Conservation (phyloP, 75 land plant species). For the Ceratopteris richardii region DNA sequence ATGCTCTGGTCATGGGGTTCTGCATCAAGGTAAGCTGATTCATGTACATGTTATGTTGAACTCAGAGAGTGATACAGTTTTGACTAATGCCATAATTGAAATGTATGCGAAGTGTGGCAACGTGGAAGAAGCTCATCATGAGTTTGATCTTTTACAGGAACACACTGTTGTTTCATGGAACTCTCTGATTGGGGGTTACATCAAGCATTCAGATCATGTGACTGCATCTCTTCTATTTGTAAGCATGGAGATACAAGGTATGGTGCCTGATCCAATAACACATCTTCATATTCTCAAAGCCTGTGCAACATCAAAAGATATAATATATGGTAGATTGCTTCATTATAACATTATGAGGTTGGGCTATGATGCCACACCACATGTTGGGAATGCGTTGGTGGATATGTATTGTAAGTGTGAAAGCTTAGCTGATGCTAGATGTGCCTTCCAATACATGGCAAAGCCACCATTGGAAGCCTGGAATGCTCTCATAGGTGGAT, state of each 20-base stretch:
- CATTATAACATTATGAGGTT: constrained; percentile 24
- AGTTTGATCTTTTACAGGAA: constrained; percentile 10
- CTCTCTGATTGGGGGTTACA: constrained; percentile 27
- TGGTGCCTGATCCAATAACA: constrained; percentile 21
- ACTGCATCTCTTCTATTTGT: constrained; percentile 11
- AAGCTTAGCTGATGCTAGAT: neutral
- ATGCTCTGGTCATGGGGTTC: constrained; percentile 17
- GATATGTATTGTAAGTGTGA: constrained; percentile 10
- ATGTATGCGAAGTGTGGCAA: constrained; percentile 17
- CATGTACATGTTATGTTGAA: constrained; percentile 27
- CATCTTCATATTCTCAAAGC: constrained; percentile 26
- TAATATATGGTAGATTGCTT: constrained; percentile 15
- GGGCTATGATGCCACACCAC: constrained; percentile 13
- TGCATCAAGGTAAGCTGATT: constrained; percentile 20
- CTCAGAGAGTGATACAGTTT: constrained; percentile 15
- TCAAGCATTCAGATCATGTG: neutral
- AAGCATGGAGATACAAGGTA: constrained; percentile 11
- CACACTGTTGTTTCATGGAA: constrained; percentile 33
- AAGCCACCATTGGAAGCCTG: neutral
- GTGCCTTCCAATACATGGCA: constrained; percentile 1
- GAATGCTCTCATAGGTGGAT: constrained; percentile 10
- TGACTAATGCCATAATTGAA: constrained; percentile 33
- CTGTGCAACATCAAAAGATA: constrained; percentile 14
- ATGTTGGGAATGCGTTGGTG: constrained; percentile 11
- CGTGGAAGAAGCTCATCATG: constrained; percentile 7